Evolutionary conservation across 2,329 filamentous ascomycete genomes (phyloP).

Genomic region (Blastomyces gilchristii): DNA sequence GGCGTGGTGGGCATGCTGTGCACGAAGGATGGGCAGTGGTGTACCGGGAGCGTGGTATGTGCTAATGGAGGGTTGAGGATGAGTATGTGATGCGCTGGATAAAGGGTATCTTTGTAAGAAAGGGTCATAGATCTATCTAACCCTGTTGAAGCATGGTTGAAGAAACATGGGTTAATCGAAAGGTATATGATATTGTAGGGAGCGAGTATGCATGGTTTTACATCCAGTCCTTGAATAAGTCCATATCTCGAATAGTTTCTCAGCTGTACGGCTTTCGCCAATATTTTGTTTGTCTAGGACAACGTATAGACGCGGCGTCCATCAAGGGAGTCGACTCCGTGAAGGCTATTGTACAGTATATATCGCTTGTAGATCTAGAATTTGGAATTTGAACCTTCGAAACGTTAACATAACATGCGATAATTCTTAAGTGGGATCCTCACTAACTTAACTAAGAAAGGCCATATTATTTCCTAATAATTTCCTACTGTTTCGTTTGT

Average conservation of each 20-base stretch:
- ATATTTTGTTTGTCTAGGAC: neutral
- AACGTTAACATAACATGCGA: too few species aligned
- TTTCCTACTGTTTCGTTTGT: too few species aligned
- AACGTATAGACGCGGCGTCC: too few species aligned
- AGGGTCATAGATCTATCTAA: neutral
- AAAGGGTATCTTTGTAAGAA: neutral
- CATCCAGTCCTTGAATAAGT: neutral
- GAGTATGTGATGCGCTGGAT: slow-evolving; percentile 22
- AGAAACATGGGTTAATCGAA: neutral
- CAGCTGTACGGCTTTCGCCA: neutral
- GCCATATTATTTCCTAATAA: too few species aligned
- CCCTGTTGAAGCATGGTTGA: neutral
- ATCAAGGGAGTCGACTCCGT: too few species aligned
- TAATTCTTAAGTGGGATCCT: too few species aligned
- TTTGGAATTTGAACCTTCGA: too few species aligned
- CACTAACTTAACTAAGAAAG: too few species aligned
- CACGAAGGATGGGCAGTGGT: slow-evolving; percentile 61
- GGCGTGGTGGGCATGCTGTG: slow-evolving; percentile 70
- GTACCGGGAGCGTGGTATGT: slow-evolving; percentile 68
- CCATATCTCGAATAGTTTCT: neutral
- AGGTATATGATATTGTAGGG: neutral
- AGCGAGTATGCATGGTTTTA: neutral
- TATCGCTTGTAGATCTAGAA: too few species aligned
- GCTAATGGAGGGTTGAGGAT: slow-evolving; percentile 69
- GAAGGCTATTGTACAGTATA: too few species aligned